Percentiles rank a stretch among this genome's conserved stretches.
These are phyloP conservation scores for Dothideomycetes sp. DNA, from an alignment of 2,329 filamentous ascomycete genomes.

Conservation along the genomic window DNA sequence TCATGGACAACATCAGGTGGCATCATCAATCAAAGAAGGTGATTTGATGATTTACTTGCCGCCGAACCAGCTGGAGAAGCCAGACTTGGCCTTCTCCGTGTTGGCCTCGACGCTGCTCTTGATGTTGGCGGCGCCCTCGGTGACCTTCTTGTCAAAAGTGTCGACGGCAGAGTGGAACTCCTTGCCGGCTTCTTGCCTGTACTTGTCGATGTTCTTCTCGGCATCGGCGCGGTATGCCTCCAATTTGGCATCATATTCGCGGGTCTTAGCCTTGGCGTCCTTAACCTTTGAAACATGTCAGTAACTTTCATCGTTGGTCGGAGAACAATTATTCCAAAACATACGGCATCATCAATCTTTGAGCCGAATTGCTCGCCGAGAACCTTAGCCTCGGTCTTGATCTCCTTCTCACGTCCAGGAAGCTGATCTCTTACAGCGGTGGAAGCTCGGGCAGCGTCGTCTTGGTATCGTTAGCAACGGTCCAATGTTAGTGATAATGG, in stretches of 20 bases:
- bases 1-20: too few species aligned
- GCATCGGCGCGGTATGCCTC: constrained; percentile 44
- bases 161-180: constrained; percentile 52
- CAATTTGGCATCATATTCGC: constrained; percentile 55
- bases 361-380: constrained; percentile 40
- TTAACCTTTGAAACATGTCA: constrained; percentile 13
- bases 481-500: constrained; percentile 3
- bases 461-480: constrained; percentile 36
- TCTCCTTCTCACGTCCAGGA: constrained; percentile 52
- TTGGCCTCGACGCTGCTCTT: constrained; percentile 43
- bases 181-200: constrained; percentile 53
- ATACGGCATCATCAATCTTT: constrained; percentile 61
- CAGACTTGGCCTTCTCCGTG: constrained; percentile 73
- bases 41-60: constrained; percentile 21
- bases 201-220: constrained; percentile 52
- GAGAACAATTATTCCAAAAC: constrained; percentile 1
- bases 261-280: constrained; percentile 40
- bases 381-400: constrained; percentile 45
- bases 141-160: constrained; percentile 72
- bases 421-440: constrained; percentile 58
- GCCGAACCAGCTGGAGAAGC: constrained; percentile 75
- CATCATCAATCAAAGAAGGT: not conserved
- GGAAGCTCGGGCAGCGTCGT: constrained; percentile 63
- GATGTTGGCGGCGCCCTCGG: constrained; percentile 14
- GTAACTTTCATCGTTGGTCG: not conserved